Evolutionary conservation across 345 rosid genomes (phyloP).

Genomic region (Aquilaria sinensis): DNA sequence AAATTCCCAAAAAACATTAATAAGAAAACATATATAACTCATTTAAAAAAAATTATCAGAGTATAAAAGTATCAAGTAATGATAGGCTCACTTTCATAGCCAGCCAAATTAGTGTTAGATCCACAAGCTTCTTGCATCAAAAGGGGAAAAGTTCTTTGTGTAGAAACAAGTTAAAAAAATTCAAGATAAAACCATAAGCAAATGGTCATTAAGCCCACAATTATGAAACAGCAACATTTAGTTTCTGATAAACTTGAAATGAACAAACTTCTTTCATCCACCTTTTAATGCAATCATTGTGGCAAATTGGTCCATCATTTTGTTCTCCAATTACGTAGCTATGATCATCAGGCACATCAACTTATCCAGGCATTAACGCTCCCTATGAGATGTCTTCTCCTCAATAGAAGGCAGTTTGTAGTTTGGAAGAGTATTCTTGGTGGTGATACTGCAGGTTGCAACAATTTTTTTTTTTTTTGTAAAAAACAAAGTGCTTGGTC

Average conservation of each 20-base stretch:
- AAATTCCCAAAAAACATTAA: constrained; percentile 7
- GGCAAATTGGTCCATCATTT: constrained; percentile 48
- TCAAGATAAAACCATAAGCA: not conserved
- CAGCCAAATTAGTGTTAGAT: constrained; percentile 34
- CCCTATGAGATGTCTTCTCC: constrained; percentile 14
- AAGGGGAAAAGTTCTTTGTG: constrained; percentile 1
- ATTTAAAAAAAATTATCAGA: not conserved
- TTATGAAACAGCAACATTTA: constrained; percentile 47
- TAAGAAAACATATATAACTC: constrained; percentile 4
- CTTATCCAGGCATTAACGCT: constrained; percentile 24
- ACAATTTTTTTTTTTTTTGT: not conserved
- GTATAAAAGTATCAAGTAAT: not conserved
- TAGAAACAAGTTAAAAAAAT: not conserved
- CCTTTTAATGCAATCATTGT: constrained; percentile 47
- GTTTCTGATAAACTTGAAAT: constrained; percentile 31
- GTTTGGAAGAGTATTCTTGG: constrained; percentile 38
- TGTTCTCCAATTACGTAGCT: constrained; percentile 15
- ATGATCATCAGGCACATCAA: constrained; percentile 15
- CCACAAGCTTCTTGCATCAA: constrained; percentile 30
- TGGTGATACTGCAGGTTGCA: constrained; percentile 49
- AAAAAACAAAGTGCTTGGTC: not conserved
- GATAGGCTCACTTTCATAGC: constrained; percentile 42
- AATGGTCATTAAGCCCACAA: not conserved
- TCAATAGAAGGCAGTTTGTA: constrained; percentile 19
- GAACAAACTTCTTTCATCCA: constrained; percentile 51